Conservation (phyloP, 2,329 filamentous ascomycete genomes). For the Claviceps arundinis region DNA sequence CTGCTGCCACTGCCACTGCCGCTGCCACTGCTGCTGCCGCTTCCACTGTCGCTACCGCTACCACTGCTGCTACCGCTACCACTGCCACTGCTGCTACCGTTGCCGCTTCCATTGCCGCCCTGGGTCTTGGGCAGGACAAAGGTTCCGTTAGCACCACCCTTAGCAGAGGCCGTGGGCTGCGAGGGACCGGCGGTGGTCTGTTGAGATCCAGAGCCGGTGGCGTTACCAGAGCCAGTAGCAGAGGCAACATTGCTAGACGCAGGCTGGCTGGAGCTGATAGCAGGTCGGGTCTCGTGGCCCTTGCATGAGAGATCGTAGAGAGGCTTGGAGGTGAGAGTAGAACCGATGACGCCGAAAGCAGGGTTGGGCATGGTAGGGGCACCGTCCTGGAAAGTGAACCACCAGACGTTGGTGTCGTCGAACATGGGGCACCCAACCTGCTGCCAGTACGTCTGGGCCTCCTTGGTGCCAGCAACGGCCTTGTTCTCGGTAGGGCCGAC, state of each 20-base stretch:
- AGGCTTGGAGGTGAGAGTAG: constrained; percentile 37
- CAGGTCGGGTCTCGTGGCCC: constrained; percentile 8
- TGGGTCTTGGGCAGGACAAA: too few species aligned
- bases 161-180: too few species aligned
- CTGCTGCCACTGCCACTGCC: too few species aligned
- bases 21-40: too few species aligned
- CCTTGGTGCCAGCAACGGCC: constrained; percentile 49
- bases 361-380: constrained; percentile 46
- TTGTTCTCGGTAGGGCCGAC: constrained; percentile 49
- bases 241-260: neutral
- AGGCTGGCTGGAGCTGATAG: neutral
- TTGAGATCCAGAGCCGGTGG: neutral
- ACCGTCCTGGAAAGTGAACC: constrained; percentile 64
- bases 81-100: too few species aligned
- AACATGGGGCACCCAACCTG: constrained; percentile 62
- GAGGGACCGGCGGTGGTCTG: neutral
- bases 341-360: constrained; percentile 57
- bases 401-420: constrained; percentile 54
- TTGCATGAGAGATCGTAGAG: constrained; percentile 51
- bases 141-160: too few species aligned
- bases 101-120: too few species aligned
- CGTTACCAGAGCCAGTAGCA: constrained; percentile 1
- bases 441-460: constrained; percentile 72
- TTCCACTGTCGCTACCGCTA: too few species aligned
- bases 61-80: too few species aligned